Evolutionary conservation across 2,329 filamentous ascomycete species (phyloP), one percentile per base, ranked within the genome.

Genomic region (Ceratocystis smalleyi): DNA sequence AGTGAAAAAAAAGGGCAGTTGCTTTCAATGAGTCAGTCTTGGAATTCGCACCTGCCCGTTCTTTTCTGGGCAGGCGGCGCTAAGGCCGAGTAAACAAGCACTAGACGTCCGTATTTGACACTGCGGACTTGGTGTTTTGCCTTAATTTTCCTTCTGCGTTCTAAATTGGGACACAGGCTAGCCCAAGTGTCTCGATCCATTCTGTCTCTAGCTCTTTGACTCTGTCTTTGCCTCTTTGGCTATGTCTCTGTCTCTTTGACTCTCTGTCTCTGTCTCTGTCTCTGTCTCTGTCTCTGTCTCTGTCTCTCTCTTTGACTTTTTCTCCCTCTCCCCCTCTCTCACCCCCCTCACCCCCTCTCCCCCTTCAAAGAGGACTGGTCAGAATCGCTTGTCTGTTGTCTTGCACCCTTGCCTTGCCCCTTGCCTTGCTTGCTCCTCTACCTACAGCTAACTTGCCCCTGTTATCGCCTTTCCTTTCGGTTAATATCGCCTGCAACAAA

Each of bases 401-500:
- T 32, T 55, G n/a, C 10, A 19, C 47, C 22, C 51, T 32, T 55
- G 51, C 49, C 5, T 24, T n/a, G n/a, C n/a, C 49, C 7, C 27
- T 17, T 55, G 27, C 27, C 5, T 27, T 27, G 51, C 5, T 27
- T 27, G 51, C 30, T n/a, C 27, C 19, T n/a, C 17, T 30, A 55
- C 30, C 17, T 30, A 55, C 51, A 15, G 27, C 10, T 35, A 35
- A 40, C 35, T n/a, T 55, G 51, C 51, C 51, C 51, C 51, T 55
- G 51, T 7, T 40, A 24, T 55, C 15, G 51, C 22, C 35, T 55
- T 55, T 55, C 22, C 51, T 55, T 55, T 55, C 51, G 51, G 51
- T 55, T 55, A 55, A 55, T 30, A 30, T 55, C 51, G 51, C 51
- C 49, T 15, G 51, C 51, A 55, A 30, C 51, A 55, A 55, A 55